phyloP scores from a whole-genome alignment of 108 stramenopile species.

The Cyclotella cryptica region DNA sequence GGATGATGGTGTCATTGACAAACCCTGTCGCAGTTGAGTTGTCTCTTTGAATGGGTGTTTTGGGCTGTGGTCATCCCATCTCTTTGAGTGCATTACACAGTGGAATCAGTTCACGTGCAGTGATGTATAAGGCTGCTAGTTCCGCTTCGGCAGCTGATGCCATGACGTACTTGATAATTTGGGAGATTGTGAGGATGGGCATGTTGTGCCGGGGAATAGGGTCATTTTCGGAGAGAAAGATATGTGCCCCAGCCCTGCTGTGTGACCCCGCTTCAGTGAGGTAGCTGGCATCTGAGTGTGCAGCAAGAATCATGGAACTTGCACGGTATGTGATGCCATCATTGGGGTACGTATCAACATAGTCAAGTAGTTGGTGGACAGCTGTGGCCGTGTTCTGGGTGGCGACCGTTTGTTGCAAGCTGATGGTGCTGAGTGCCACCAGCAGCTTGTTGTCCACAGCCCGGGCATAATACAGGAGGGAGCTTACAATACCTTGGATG shows the following conservation, averaged over 20 bases:
- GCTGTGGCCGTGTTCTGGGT: background rate
- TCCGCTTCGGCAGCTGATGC: background rate
- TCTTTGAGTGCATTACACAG: too few relatives aligned
- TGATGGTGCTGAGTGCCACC: background rate
- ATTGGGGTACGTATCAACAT: background rate
- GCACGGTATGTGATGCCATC: constrained; percentile 5
- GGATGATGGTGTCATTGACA: too few relatives aligned
- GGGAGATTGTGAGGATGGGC: background rate
- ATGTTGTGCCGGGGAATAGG: background rate
- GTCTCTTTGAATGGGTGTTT: too few relatives aligned
- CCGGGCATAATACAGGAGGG: constrained; percentile 4
- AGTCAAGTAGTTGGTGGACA: background rate
- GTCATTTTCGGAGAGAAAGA: background rate
- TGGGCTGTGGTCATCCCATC: too few relatives aligned
- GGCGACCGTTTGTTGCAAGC: background rate
- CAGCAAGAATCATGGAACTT: background rate
- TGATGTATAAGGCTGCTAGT: background rate
- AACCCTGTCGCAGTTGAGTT: too few relatives aligned
- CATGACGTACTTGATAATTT: background rate
- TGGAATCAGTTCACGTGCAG: background rate
- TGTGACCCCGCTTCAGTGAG: background rate
- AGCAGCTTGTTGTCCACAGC: constrained; percentile 8
- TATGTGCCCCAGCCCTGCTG: background rate
- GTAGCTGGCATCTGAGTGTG: background rate
- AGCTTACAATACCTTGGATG: background rate